Evolutionary conservation across 2,329 filamentous ascomycete genomes (phyloP).

Genomic region (Emydomyces testavorans): DNA sequence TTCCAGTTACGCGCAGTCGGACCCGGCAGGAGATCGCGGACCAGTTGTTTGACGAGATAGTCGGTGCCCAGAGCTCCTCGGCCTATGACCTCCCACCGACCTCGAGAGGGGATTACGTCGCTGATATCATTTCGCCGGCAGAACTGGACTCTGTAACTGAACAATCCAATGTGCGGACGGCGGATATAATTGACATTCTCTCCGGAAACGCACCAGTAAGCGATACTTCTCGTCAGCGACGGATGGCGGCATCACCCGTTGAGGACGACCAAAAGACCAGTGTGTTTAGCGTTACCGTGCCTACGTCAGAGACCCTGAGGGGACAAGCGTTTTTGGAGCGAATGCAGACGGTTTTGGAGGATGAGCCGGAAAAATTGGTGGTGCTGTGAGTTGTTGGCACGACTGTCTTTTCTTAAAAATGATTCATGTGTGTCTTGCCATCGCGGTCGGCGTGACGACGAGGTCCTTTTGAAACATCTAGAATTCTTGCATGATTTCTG

Average conservation of each 20-base stretch:
- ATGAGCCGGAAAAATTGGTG: constrained; percentile 65
- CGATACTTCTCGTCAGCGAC: constrained; percentile 21
- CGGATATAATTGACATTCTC: constrained; percentile 77
- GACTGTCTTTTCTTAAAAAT: not conserved
- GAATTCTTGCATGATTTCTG: too few species aligned
- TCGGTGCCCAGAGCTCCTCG: constrained; percentile 49
- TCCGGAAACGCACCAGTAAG: constrained; percentile 35
- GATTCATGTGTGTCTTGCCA: too few species aligned
- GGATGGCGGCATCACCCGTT: constrained; percentile 31
- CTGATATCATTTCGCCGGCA: constrained; percentile 53
- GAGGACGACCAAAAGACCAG: constrained; percentile 40
- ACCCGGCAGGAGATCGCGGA: constrained; percentile 43
- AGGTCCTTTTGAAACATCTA: too few species aligned
- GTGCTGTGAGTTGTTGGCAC: constrained; percentile 22
- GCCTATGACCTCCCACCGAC: constrained; percentile 16
- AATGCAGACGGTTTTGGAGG: constrained; percentile 71
- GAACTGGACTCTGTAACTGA: constrained; percentile 12
- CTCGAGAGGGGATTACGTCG: constrained; percentile 54
- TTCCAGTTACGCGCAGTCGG: constrained; percentile 58
- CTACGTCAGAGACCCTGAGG: constrained; percentile 67
- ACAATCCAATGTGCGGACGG: constrained; percentile 38
- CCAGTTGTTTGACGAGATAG: constrained; percentile 79
- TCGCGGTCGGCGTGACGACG: too few species aligned
- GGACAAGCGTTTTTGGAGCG: constrained; percentile 73
- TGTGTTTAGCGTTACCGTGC: constrained; percentile 70